phyloP scores from a whole-genome alignment of 192 early-diverging fungal genomes.

The Backusella macrospora region DNA sequence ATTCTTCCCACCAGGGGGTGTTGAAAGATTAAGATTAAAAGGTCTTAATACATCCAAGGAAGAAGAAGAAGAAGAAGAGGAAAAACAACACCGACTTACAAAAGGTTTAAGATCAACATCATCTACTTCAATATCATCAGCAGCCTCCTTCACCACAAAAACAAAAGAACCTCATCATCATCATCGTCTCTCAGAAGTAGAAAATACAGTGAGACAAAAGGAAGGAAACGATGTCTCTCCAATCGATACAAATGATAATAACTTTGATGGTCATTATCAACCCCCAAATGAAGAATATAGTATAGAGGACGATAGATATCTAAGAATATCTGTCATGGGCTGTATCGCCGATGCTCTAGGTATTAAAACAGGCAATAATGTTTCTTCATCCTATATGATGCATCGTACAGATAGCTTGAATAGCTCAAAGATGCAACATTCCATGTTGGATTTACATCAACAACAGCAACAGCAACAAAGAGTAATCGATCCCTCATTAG shows the following conservation, averaged over 20 bases:
- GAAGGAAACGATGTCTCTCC: too few relatives aligned
- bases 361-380: neutral
- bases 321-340: conserved; percentile 61
- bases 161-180: neutral
- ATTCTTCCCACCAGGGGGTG: conserved; percentile 52
- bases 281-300: conserved; percentile 39
- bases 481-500: neutral
- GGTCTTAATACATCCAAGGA: conserved; percentile 11
- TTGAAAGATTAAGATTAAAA: conserved; percentile 57
- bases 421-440: neutral
- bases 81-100: neutral
- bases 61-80: neutral
- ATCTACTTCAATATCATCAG: neutral
- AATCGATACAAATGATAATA: too few relatives aligned
- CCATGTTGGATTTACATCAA: neutral
- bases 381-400: too few relatives aligned
- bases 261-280: too few relatives aligned
- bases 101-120: neutral
- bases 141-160: neutral
- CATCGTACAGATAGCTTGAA: too few relatives aligned
- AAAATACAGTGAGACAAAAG: too few relatives aligned
- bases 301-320: conserved; percentile 56
- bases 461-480: neutral
- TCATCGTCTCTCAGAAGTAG: neutral
- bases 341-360: conserved; percentile 65